Base-by-base conservation (phyloP, 805 yeast genomes). In the Pichia membranifaciens region DNA sequence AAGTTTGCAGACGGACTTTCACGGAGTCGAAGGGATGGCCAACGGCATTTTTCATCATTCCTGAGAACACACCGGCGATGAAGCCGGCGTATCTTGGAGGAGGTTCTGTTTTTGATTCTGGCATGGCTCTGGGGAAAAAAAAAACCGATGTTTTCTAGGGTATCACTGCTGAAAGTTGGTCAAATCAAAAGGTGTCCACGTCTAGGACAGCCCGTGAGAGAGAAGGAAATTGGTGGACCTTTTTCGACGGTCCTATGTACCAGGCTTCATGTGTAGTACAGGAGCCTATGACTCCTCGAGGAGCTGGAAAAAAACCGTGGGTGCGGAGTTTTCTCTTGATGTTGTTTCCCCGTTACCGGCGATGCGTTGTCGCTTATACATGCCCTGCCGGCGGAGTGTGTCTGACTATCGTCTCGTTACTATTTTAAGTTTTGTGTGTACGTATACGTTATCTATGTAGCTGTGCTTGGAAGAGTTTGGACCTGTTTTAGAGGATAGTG, bases 21-120 rank as follows among this genome's bases (percentile, higher is more conserved):
- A 89, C 81, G 1, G 96, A 86, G 63, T 89, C 96, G 56, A 89
- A 87, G 10, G 96, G 96, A 64, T 88, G 96, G 2, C 96, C 96
- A 9, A 89, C 96, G 0, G 84, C 81, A 56, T 89, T 85, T 61
- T 89, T 89, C 57, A 87, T 84, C 21, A 87, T 78, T 20, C 96
- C 97, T 0, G 91, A 82, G 59, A 85, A 85, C 58, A 85, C 79
- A 7, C 96, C 97, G 2, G 96, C 96, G 20, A 87, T 76, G 59
- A 88, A 89, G 18, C 96, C 96, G 50, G 82, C 74, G 54, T 76
- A 78, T 48, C 67, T 64, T 10, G 82, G 78, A 1, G 81, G 78
- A 5, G 66, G 64, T 10, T 59, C 62, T 32, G 51, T 54, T 18
- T 48, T 44, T 15, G 32, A 53, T 18, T 42, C 50, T 32, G 47